Base-by-base conservation (phyloP, 75 land plant genomes). In the Picea glauca region DNA sequence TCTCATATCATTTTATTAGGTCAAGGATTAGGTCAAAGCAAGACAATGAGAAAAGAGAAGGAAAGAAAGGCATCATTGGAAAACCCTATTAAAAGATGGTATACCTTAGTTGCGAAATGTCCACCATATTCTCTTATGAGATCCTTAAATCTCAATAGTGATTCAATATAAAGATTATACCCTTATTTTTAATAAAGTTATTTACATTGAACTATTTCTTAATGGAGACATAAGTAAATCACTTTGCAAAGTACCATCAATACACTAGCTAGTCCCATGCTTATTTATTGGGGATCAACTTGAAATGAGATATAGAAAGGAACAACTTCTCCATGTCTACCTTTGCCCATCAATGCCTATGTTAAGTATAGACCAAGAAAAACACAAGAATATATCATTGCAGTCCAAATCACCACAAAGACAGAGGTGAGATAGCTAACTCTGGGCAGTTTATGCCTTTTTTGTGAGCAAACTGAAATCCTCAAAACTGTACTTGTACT, bases 321-420 rank as follows among this genome's bases (percentile, higher is more conserved):
- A 59, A 97, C 93, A 74, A 97, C 83, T 23, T 91, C 95, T 15
- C 99, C 99, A 63, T 83, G 87, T 58, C 98, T 83, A 74, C 93
- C 91, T 84, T 97, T 97, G 5, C 98, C 98, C 99, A 97, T 97
- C 59, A 97, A 85, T 79, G 94, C 98, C 74, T 97, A 95, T 11
- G 99, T 98, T 81, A 94, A 96, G 83, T 93, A 94, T n/a, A 97
- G 90, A 21, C 99, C 99, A 50, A 98, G 98, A 60, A 97, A 97
- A 12, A 98, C 98, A 88, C 99, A 97, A 67, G 99, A 97, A 54
- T 98, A 35, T 35, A 1, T 1, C 38, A 35, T 35, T 35, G 38
- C 38, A 35, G 1, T 35, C 3, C 3, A 35, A 35, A 35, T 35
- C 38, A 35, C 38, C 38, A 35, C 38, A 35, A 1, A 35, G 38